Conservation (phyloP, 345 rosid genomes). For the Aethionema arabicum region DNA sequence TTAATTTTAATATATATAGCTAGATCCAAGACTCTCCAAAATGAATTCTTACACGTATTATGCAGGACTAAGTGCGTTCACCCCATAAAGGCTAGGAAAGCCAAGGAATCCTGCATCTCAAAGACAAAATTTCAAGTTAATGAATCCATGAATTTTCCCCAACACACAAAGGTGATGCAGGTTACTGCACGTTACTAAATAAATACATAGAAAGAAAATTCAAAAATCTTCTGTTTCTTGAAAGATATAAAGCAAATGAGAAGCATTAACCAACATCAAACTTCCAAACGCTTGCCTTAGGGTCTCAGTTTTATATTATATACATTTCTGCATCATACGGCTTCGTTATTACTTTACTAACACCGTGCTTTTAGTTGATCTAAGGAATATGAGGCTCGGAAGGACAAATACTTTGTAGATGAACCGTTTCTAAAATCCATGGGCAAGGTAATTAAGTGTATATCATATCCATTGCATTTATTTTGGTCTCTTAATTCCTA, state of each 20-base stretch:
- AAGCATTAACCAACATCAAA: slow-evolving; percentile 21
- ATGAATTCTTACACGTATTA: neutral
- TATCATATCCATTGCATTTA: neutral
- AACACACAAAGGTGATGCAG: slow-evolving; percentile 29
- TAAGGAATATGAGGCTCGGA: slow-evolving; percentile 26
- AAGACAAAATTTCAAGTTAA: slow-evolving; percentile 13
- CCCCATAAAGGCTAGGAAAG: slow-evolving; percentile 1
- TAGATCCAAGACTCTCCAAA: slow-evolving; percentile 8
- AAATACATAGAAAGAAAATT: neutral
- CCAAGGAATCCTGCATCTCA: slow-evolving; percentile 21
- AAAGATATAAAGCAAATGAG: slow-evolving; percentile 17
- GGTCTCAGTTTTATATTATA: neutral
- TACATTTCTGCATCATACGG: no score
- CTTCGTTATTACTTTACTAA: neutral
- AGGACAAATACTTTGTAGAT: slow-evolving; percentile 19
- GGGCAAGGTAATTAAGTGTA: slow-evolving; percentile 24
- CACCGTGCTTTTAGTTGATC: slow-evolving; percentile 22
- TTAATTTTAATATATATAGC: slow-evolving; percentile 21
- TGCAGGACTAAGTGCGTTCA: slow-evolving; percentile 19
- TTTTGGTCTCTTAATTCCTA: neutral
- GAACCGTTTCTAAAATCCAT: slow-evolving; percentile 32
- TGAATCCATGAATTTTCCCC: slow-evolving; percentile 22
- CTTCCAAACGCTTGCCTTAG: slow-evolving; percentile 16
- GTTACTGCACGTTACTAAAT: neutral
- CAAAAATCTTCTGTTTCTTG: neutral